Evolutionary conservation across 257 asterid genomes (phyloP), one percentile per base, ranked within the genome.

Genomic region (Leonotis leonurus): DNA sequence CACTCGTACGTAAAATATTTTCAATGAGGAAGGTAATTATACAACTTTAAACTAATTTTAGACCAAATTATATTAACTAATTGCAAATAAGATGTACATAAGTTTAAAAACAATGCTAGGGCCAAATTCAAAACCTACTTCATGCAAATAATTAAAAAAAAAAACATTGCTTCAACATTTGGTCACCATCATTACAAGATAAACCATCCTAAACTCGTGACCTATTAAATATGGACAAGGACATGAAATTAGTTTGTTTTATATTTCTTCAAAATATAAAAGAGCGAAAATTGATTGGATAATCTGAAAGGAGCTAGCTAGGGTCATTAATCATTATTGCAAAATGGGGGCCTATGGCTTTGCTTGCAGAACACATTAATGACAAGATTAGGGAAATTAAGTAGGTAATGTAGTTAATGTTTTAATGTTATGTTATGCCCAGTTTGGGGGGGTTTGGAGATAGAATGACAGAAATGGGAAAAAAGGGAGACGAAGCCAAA

Each of bases 161-260:
- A n/a, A n/a, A 65, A 43, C 56, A 26, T 70, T 61, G 63, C 74
- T 70, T 70, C 70, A 53, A 70, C 59, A 53, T 53, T 44, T 54
- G 52, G 69, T 17, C 64, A 62, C 45, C 67, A 64, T 71, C 46
- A 71, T 70, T 41, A 16, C 5, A 22, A 49, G 1, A 18, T 3
- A 27, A 11, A 16, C 54, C 65, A 36, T 71, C 43, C 18, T 7
- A 71, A 50, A 27, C 5, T 30, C 63, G 17, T 65, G 44, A 24
- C 50, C 30, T 10, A 40, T 18, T 64, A 40, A 64, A 71, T 40
- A 41, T 11, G 16, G 41, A 27, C 16, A 46, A 16, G 12, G 59
- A 33, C 18, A 35, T 10, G 16, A 44, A 18, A 12, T 21, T 22
- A 43, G 14, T 40, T n/a, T 1, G 3, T 10, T 50, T 12, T 24